Percentiles rank a stretch among this genome's conserved stretches.
phyloP scores from a whole-genome alignment of 2,329 filamentous ascomycete genomes.

The Beauveria australis region DNA sequence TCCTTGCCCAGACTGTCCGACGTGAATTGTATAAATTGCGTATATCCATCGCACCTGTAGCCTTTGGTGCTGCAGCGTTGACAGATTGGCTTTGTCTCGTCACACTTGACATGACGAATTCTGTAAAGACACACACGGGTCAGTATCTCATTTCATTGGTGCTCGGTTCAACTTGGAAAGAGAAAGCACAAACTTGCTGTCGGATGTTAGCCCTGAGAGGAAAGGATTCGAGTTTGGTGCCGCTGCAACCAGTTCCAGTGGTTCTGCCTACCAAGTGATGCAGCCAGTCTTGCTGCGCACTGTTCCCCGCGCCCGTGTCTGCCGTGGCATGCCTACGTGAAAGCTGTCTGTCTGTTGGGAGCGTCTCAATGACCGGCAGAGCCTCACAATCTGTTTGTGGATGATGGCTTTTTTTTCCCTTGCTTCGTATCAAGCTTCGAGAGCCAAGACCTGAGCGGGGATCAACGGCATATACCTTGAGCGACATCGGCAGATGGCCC shows the following conservation, averaged over 20 bases:
- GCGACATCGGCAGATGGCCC: no score
- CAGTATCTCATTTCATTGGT: neutral
- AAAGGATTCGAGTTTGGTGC: neutral
- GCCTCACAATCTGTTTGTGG: neutral
- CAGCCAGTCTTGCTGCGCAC: constrained; percentile 13
- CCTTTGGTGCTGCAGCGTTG: constrained; percentile 10
- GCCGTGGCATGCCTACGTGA: neutral
- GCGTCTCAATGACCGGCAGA: neutral
- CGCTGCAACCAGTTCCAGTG: neutral
- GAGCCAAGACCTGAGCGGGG: no score
- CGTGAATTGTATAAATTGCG: neutral
- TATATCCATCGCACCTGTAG: constrained; percentile 14
- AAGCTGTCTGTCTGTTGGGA: no score
- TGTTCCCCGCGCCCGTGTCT: constrained; percentile 1
- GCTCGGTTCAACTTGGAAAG: neutral
- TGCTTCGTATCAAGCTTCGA: no score
- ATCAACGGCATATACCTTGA: no score
- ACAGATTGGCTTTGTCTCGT: constrained; percentile 12
- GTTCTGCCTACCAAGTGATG: constrained; percentile 13
- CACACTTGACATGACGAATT: constrained; percentile 16
- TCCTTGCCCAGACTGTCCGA: neutral
- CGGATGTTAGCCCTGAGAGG: neutral
- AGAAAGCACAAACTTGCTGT: neutral
- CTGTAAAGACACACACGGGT: neutral
- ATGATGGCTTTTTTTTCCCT: no score